Percentiles rank a stretch among this genome's conserved stretches.
Evolutionary conservation across 805 yeast species (phyloP).

Genomic region (Wickerhamiella alocasiicola): DNA sequence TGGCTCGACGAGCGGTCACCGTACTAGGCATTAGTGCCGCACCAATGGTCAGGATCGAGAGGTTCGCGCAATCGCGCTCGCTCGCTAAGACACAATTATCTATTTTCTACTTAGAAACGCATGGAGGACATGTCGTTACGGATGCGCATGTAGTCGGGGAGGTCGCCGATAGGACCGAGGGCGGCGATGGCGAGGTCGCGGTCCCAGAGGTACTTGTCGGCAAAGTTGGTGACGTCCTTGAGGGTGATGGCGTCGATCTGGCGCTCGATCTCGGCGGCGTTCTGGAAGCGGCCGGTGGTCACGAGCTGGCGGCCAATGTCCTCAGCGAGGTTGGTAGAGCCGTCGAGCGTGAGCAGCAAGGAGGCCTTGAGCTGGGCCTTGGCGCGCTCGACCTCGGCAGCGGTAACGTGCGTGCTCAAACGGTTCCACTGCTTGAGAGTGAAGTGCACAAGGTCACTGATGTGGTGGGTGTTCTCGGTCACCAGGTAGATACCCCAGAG

Average conservation of each 20-base stretch:
- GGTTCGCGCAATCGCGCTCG: no score
- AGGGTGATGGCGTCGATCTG: constrained; percentile 67
- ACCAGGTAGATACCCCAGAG: constrained; percentile 93
- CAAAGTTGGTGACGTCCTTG: constrained; percentile 77
- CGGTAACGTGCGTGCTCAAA: constrained; percentile 66
- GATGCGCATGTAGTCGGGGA: constrained; percentile 58
- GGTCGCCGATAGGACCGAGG: constrained; percentile 61
- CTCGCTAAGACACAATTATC: not conserved
- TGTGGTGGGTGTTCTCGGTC: constrained; percentile 58
- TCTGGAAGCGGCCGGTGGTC: constrained; percentile 71
- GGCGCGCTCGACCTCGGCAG: constrained; percentile 83
- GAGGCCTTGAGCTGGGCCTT: constrained; percentile 93
- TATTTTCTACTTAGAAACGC: constrained; percentile 25
- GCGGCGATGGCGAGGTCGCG: constrained; percentile 88
- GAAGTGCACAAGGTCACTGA: constrained; percentile 58
- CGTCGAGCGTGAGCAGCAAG: constrained; percentile 75
- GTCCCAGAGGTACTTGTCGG: constrained; percentile 61
- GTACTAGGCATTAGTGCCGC: no score
- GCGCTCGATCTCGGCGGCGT: constrained; percentile 62
- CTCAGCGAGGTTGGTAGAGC: constrained; percentile 91
- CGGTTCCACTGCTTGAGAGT: constrained; percentile 82
- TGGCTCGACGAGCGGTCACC: no score
- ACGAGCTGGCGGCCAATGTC: constrained; percentile 96
- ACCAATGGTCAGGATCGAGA: no score
- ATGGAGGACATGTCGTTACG: constrained; percentile 35